phyloP scores from a whole-genome alignment of 2,329 filamentous ascomycete species.

The Penicillium griseofulvum region DNA sequence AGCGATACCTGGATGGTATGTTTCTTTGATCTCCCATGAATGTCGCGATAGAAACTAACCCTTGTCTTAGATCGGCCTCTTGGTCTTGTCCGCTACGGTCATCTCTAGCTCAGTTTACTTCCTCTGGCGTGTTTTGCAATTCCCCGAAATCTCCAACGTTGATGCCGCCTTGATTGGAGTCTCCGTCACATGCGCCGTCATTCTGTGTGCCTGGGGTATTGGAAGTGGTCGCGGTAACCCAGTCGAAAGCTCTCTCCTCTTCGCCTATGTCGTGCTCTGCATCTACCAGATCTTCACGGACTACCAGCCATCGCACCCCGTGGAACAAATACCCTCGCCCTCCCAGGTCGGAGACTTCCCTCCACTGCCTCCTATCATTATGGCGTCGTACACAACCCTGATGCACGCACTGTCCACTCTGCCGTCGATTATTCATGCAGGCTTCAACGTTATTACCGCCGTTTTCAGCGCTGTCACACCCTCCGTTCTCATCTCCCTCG shows the following conservation, averaged over 20 bases:
- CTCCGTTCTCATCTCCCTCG: slow-evolving; percentile 90
- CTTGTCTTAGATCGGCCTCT: slow-evolving; percentile 68
- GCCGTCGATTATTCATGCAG: slow-evolving; percentile 79
- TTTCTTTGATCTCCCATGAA: slow-evolving; percentile 17
- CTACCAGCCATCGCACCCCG: slow-evolving; percentile 77
- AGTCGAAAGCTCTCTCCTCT: slow-evolving; percentile 89
- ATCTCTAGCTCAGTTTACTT: slow-evolving; percentile 95
- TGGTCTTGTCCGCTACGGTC: slow-evolving; percentile 83
- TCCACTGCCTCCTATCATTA: slow-evolving; percentile 93
- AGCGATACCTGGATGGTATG: slow-evolving; percentile 96
- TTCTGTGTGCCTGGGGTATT: slow-evolving; percentile 90
- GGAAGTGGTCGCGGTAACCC: slow-evolving; percentile 91
- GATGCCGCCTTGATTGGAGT: slow-evolving; percentile 92
- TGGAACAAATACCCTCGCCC: slow-evolving; percentile 52
- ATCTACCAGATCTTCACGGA: slow-evolving; percentile 99
- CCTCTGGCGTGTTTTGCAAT: slow-evolving; percentile 89
- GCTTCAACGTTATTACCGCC: slow-evolving; percentile 80
- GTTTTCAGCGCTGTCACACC: slow-evolving; percentile 95
- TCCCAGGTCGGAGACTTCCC: slow-evolving; percentile 73
- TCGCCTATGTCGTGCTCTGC: slow-evolving; percentile 97
- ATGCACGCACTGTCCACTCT: slow-evolving; percentile 78
- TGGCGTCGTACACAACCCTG: slow-evolving; percentile 94
- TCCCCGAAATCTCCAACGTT: slow-evolving; percentile 87
- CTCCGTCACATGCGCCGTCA: slow-evolving; percentile 86
- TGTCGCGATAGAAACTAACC: slow-evolving; percentile 15